Evolutionary conservation across 305 asterid species (phyloP).

Genomic region (Rubia peregrina): DNA sequence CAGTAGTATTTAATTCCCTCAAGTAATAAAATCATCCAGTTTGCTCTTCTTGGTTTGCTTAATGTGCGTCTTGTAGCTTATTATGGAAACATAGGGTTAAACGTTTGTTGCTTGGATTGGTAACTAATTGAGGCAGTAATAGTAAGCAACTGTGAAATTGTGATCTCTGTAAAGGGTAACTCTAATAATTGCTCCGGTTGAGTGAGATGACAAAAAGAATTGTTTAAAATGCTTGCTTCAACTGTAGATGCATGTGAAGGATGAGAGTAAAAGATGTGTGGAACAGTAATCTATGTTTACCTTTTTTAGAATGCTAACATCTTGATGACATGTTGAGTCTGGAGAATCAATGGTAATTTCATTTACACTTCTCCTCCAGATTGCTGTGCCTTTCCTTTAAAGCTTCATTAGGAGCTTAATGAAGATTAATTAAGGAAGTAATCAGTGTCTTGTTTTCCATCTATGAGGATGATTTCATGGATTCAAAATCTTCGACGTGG

Average conservation of each 20-base stretch:
- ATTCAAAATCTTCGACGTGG: background rate
- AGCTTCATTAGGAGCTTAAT: background rate
- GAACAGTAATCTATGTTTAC: constrained; percentile 2
- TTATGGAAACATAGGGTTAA: background rate
- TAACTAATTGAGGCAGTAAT: background rate
- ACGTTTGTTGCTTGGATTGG: background rate
- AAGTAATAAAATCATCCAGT: background rate
- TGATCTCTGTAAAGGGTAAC: constrained; percentile 1
- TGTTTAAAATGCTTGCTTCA: background rate
- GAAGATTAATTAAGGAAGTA: too few species aligned
- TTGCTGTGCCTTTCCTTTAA: background rate
- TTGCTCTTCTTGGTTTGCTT: background rate
- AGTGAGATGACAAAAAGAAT: background rate
- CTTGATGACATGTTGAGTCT: background rate
- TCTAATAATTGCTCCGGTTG: constrained; percentile 1
- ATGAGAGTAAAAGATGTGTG: constrained; percentile 7
- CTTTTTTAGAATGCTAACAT: background rate
- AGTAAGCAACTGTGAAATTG: background rate
- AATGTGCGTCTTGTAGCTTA: background rate
- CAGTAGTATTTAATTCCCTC: background rate
- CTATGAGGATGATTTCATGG: background rate
- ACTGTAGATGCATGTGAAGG: constrained; percentile 2
- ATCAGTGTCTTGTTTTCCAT: too few species aligned
- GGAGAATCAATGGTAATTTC: background rate
- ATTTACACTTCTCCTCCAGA: too few species aligned